Base-by-base conservation (phyloP, 2,329 filamentous ascomycete genomes). In the Fusarium brevicatenulatum region DNA sequence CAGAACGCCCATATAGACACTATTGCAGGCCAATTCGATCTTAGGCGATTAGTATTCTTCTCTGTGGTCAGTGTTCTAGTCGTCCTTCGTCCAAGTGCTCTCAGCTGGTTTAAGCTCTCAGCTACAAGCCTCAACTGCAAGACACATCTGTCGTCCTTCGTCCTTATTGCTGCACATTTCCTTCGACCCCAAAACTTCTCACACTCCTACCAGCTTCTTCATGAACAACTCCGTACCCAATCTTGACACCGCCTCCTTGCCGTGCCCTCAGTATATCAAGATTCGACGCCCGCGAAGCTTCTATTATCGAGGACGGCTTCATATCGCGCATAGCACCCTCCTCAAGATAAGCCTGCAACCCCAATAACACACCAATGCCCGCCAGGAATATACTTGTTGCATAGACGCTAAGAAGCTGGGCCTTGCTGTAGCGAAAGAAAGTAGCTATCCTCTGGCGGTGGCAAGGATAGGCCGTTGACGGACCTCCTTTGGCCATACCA, bases 301-400 rank as follows among this genome's bases (percentile, higher is more conserved):
- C 49, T 0, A 75, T 54, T 0, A 75, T 68, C 0, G 66, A 73
- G 0, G 69, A 68, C 3, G 63, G 62, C 15, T 67, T 68, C 63
- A 72, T 68, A 9, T 73, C 56, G 0, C 57, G 72, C 57, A 68
- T 63, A 4, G 6, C 0, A 0, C 71, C 72, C 2, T 71, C 66
- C 3, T 71, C 66, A 0, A 7, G 37, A 11, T 39, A 62, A 0
- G 60, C 66, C 8, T 58, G 28, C 0, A 63, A 0, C 0, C 60
- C 54, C 0, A 66, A 7, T 1, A 63, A 4, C 1, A 66, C 46
- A 0, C 60, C 34, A 3, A 13, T 9, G 0, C 5, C 1, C 0
- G 70, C 63, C 0, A 75, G 1, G 0, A 16, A 16, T 18, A 73
- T 54, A 6, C 43, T 57, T 4, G 23, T 40, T 0, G 30, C 44